Evolutionary conservation across 148 eudicot genomes (phyloP).

Genomic region (Rhododendron kiyosumense): DNA sequence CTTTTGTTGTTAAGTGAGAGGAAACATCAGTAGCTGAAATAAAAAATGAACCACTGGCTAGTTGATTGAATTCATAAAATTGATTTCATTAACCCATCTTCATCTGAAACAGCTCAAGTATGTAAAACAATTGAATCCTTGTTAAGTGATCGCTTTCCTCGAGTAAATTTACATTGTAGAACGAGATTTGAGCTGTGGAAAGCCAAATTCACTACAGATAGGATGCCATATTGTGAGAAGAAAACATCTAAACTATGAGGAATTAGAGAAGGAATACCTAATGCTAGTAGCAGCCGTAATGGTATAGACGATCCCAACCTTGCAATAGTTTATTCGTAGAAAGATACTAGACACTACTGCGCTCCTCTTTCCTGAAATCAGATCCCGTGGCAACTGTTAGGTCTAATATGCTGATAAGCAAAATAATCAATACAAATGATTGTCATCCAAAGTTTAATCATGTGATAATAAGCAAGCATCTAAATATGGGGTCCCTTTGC

Average conservation of each 20-base stretch:
- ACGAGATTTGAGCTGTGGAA: background rate
- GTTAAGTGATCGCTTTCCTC: background rate
- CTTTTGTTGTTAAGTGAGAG: background rate
- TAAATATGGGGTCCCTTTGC: background rate
- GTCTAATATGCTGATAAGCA: background rate
- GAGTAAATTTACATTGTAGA: background rate
- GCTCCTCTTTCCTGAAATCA: conserved; percentile 15
- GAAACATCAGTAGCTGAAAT: background rate
- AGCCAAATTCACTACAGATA: background rate
- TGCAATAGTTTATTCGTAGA: conserved; percentile 12
- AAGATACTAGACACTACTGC: background rate
- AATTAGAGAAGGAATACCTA: conserved; percentile 3
- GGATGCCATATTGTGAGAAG: background rate
- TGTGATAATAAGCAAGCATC: background rate
- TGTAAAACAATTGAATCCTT: background rate
- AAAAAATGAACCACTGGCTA: background rate
- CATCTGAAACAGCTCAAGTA: background rate
- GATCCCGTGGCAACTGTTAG: background rate
- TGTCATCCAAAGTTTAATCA: background rate
- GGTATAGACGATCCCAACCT: conserved; percentile 14
- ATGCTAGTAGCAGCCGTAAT: conserved; percentile 16
- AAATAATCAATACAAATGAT: background rate
- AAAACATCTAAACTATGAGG: background rate
- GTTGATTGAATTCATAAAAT: background rate
- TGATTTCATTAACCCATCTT: background rate